These are phyloP conservation scores for Scheffersomyces spartinae DNA, from an alignment of 805 yeast species.

Conservation along the genomic window DNA sequence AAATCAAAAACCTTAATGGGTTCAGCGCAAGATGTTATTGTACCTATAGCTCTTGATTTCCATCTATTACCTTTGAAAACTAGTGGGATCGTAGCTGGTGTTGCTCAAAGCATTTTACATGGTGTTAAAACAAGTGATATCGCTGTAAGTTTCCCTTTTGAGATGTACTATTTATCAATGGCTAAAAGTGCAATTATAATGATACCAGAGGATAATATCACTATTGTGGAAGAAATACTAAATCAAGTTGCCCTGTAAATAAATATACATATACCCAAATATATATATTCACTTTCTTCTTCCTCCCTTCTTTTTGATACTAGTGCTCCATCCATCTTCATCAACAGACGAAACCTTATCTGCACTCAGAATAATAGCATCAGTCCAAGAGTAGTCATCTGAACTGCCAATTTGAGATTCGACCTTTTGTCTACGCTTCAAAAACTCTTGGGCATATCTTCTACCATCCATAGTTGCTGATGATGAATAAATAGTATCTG, in stretches of 20 bases:
- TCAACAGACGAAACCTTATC: constrained; percentile 26
- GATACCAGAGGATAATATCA: constrained; percentile 40
- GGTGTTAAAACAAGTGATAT: constrained; percentile 11
- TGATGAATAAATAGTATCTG: constrained; percentile 84
- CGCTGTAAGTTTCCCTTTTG: constrained; percentile 16
- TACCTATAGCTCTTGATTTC: constrained; percentile 48
- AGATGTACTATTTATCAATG: constrained; percentile 50
- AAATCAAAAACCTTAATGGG: constrained; percentile 36
- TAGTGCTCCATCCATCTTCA: constrained; percentile 38
- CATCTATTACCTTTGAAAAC: constrained; percentile 43
- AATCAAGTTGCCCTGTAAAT: too few relatives aligned
- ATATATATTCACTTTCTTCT: too few relatives aligned
- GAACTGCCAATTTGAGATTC: constrained; percentile 40
- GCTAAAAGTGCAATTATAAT: constrained; percentile 49
- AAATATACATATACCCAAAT: too few relatives aligned
- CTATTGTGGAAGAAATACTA: constrained; percentile 16
- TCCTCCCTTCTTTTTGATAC: constrained; percentile 27
- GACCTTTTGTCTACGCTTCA: constrained; percentile 62
- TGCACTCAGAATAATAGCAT: constrained; percentile 42
- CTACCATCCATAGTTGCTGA: constrained; percentile 91
- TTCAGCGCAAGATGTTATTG: constrained; percentile 41
- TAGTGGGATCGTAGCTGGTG: constrained; percentile 58
- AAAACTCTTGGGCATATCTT: constrained; percentile 83
- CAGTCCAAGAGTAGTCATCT: constrained; percentile 54
- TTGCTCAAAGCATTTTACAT: constrained; percentile 38